Evolutionary conservation across 2,329 filamentous ascomycete genomes (phyloP).

Genomic region (Cladobotryum mycophilum): DNA sequence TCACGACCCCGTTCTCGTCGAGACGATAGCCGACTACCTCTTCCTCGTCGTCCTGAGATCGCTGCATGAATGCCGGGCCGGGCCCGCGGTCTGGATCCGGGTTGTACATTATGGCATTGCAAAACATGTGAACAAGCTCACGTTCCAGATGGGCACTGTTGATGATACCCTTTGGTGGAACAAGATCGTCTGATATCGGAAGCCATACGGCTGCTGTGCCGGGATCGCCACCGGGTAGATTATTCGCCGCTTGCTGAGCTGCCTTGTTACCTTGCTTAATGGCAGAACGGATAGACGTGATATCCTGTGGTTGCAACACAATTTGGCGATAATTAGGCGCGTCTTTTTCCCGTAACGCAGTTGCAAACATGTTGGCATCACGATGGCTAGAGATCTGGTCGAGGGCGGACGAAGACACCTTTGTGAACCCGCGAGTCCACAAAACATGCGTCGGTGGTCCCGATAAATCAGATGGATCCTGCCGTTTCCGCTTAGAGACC

Average conservation of each 20-base stretch:
- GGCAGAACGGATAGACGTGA: constrained; percentile 70
- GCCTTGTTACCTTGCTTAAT: constrained; percentile 67
- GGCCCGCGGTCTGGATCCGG: constrained; percentile 69
- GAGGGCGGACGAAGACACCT: constrained; percentile 65
- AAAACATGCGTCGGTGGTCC: constrained; percentile 61
- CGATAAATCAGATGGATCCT: constrained; percentile 42
- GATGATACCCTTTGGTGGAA: constrained; percentile 84
- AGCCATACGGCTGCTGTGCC: constrained; percentile 54
- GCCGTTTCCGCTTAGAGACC: constrained; percentile 51
- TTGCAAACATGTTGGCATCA: constrained; percentile 72
- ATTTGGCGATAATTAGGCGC: constrained; percentile 71
- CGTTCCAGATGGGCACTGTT: constrained; percentile 90
- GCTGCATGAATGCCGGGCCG: constrained; percentile 52
- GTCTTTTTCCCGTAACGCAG: constrained; percentile 66
- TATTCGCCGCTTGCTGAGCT: constrained; percentile 53
- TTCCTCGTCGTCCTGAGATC: constrained; percentile 38
- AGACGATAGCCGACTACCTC: constrained; percentile 55
- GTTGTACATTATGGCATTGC: constrained; percentile 98
- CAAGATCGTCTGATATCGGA: constrained; percentile 66
- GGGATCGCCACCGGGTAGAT: constrained; percentile 54
- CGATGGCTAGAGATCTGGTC: constrained; percentile 73
- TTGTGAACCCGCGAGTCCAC: constrained; percentile 69
- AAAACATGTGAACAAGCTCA: constrained; percentile 93
- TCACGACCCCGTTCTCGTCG: constrained; percentile 80
- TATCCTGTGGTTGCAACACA: constrained; percentile 67